phyloP scores from a whole-genome alignment of 768 basidiomycete genomes.

The Filobasidium wieringae region DNA sequence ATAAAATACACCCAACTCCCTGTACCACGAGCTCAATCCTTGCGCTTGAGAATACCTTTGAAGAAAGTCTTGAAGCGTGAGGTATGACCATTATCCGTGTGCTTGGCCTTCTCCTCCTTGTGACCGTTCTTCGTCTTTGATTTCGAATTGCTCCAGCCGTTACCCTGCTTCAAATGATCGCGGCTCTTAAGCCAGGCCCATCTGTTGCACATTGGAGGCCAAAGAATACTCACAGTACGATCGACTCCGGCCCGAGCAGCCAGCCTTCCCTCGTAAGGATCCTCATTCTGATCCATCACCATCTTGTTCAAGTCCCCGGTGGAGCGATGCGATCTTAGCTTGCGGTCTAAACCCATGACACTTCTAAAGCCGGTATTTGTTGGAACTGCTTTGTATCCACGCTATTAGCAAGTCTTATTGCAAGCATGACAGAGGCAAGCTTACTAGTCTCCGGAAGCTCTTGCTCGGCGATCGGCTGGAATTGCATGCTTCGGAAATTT shows the following conservation, averaged over 20 bases:
- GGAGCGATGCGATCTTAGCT: slow-evolving; percentile 6
- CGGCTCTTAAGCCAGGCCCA: background rate
- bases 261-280: background rate
- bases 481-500: slow-evolving; percentile 10
- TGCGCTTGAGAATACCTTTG: background rate
- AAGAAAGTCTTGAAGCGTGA: slow-evolving; percentile 10
- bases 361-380: background rate
- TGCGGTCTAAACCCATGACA: background rate
- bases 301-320: slow-evolving; percentile 9
- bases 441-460: background rate
- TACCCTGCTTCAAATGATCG: background rate
- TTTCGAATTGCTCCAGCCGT: background rate
- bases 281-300: background rate
- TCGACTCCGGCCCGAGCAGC: background rate
- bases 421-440: no score
- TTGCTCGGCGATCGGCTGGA: background rate
- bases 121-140: background rate
- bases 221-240: background rate
- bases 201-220: no score
- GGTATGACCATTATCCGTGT: background rate
- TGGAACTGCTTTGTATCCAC: no score
- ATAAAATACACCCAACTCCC: no score
- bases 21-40: no score
- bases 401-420: no score
- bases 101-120: background rate